These are phyloP conservation scores for Symmetrospora coprosmae DNA, from an alignment of 768 basidiomycete genomes.

Conservation along the genomic window DNA sequence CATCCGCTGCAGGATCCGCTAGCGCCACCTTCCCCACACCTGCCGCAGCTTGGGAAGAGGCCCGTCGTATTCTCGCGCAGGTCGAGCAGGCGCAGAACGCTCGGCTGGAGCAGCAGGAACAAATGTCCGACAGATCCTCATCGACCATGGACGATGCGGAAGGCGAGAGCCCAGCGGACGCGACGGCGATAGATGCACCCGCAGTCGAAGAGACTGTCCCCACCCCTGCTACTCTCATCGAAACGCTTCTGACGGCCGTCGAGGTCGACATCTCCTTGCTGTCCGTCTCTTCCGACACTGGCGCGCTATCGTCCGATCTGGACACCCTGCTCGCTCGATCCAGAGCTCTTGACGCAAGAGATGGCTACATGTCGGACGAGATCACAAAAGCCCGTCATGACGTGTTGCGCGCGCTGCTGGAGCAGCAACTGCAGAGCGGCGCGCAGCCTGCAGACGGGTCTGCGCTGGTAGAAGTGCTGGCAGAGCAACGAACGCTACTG, in stretches of 20 bases:
- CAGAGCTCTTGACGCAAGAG: background rate
- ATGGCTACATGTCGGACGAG: conserved; percentile 3
- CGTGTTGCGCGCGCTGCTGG: background rate
- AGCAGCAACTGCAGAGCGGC: background rate
- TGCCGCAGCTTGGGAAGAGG: background rate
- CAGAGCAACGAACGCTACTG: background rate
- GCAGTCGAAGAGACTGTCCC: background rate
- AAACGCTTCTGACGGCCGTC: conserved; percentile 1
- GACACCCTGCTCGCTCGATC: background rate
- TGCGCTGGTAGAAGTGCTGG: background rate
- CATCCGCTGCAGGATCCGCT: too few relatives aligned
- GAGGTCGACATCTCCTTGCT: background rate
- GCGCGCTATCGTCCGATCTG: background rate
- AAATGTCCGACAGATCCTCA: background rate
- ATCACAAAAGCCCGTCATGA: background rate
- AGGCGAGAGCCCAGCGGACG: background rate
- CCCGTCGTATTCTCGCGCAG: background rate
- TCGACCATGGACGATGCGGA: background rate
- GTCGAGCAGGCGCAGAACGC: background rate
- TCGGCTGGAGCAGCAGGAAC: background rate
- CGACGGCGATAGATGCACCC: too few relatives aligned
- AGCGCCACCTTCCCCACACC: background rate
- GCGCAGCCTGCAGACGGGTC: background rate
- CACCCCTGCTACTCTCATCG: conserved; percentile 7
- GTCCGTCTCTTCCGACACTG: background rate